A percentile compares a stretch with the other conserved stretches of the same genome.
These are phyloP conservation scores for Russula olivacea DNA, from an alignment of 768 basidiomycete species.

Conservation along the genomic window DNA sequence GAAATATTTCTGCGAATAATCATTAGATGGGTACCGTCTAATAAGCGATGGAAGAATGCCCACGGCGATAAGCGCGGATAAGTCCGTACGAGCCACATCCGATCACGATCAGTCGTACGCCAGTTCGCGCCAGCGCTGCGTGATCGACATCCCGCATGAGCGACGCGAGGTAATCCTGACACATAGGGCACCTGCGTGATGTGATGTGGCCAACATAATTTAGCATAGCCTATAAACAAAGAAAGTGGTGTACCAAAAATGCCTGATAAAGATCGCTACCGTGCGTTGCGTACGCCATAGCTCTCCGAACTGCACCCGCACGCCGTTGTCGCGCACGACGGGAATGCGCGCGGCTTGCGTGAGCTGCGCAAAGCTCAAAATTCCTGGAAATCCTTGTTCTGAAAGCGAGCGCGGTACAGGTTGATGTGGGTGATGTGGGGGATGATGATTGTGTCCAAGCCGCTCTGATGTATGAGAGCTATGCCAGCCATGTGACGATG, in stretches of 20 bases:
- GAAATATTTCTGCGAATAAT: constrained; percentile 50
- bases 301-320: constrained; percentile 60
- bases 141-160: constrained; percentile 46
- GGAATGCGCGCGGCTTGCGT: constrained; percentile 53
- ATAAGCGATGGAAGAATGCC: constrained; percentile 26
- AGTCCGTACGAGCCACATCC: constrained; percentile 73
- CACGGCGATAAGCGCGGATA: constrained; percentile 67
- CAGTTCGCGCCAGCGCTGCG: constrained; percentile 42
- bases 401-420: constrained; percentile 17
- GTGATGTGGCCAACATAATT: constrained; percentile 11
- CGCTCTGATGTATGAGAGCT: constrained; percentile 2
- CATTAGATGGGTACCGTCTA: background rate
- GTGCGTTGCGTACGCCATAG: constrained; percentile 54
- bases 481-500: constrained; percentile 10
- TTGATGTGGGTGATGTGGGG: constrained; percentile 23
- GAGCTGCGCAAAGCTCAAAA: constrained; percentile 53
- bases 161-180: constrained; percentile 83
- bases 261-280: constrained; percentile 79
- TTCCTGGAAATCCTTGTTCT: constrained; percentile 40
- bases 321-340: constrained; percentile 63
- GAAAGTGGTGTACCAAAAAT: constrained; percentile 55
- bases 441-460: constrained; percentile 8
- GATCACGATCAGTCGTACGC: constrained; percentile 64
- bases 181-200: constrained; percentile 59
- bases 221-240: background rate